Base-by-base conservation (phyloP, 305 asterid species). In the Lippia alba region DNA sequence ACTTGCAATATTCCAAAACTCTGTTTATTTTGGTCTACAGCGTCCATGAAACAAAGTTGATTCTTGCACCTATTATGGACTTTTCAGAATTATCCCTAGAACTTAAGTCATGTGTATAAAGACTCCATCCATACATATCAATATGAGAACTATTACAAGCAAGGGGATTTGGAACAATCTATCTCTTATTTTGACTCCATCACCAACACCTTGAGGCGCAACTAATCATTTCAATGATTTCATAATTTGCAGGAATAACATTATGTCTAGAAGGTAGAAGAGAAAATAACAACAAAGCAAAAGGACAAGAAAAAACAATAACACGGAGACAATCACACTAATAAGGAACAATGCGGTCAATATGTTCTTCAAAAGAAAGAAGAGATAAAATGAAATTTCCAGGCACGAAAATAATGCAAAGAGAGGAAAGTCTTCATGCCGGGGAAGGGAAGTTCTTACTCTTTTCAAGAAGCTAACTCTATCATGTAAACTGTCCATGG, bases 391-490 rank as follows among this genome's bases (percentile, higher is more conserved):
- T 14, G 19, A 39, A 32, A 53, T 8, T 49, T 48, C 41, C 53
- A 32, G 62, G 34, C 2, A 51, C 15, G 1, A n/a, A 56, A 50
- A 48, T 3, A 39, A 71, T 48, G 60, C 63, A 78, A 61, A 7
- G 19, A 69, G 72, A 76, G 50, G 10, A 36, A 53, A 15, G 1
- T 18, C 6, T 33, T 33, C 41, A 5, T n/a, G 34, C 12, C 45
- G 19, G 10, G 17, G 49, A 14, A 40, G 20, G 54, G 34, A 4
- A 46, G 41, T 14, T 67, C 86, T 81, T 80, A 92, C 97, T 74
- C 85, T 85, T 80, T 88, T 92, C 73, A 90, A 61, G 75, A 88
- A 85, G 85, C 84, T 83, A 83, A 88, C 98, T 84, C 93, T 81
- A 45, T 92, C 97, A 15, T 94, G 96, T 70, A 94, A 85, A 79